These are phyloP conservation scores for Cicer arietinum DNA, from an alignment of 306 rosid species.

Conservation along the genomic window DNA sequence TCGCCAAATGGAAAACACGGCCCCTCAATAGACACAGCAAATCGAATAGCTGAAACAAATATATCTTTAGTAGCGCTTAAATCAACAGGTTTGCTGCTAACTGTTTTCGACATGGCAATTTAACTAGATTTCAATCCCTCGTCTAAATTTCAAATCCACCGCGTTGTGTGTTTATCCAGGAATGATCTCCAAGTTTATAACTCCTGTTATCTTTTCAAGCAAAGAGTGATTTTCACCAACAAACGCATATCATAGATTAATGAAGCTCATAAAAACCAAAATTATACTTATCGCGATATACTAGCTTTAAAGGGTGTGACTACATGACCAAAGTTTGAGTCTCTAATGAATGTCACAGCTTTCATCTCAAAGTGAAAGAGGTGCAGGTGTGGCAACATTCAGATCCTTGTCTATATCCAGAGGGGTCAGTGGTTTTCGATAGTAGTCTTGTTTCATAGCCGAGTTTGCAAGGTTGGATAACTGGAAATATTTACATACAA, in stretches of 20 bases:
- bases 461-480: constrained; percentile 17
- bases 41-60: constrained; percentile 80
- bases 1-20: constrained; percentile 81
- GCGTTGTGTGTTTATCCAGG: not conserved
- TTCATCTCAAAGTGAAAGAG: too few species aligned
- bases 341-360: too few species aligned
- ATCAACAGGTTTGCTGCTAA: constrained; percentile 39
- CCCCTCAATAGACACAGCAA: constrained; percentile 73
- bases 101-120: constrained; percentile 46
- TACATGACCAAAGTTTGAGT: too few species aligned
- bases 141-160: not conserved
- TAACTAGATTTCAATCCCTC: constrained; percentile 32
- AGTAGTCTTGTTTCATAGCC: constrained; percentile 11
- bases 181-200: constrained; percentile 26
- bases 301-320: too few species aligned
- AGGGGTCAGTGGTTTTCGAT: constrained; percentile 1
- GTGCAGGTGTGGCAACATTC: too few species aligned
- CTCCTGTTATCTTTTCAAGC: not conserved
- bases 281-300: too few species aligned
- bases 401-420: not conserved
- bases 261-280: too few species aligned
- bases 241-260: too few species aligned
- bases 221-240: not conserved
- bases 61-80: constrained; percentile 69
- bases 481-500: not conserved